Conservation (phyloP, 345 rosid species). For the Abelmoschus esculentus region DNA sequence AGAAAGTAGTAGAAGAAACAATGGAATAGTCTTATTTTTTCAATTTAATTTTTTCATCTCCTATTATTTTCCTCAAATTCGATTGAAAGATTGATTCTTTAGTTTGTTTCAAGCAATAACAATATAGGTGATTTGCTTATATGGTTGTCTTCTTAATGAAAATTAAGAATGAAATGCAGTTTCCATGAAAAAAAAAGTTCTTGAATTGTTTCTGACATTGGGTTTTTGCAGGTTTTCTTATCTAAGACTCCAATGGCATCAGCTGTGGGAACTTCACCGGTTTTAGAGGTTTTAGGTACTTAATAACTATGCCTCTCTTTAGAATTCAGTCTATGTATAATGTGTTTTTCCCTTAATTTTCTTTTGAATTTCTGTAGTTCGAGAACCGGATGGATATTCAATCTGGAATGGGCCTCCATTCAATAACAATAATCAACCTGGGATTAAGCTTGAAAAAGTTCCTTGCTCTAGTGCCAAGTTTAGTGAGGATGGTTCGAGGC, state of each 20-base stretch:
- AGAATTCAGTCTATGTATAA: slow-evolving; percentile 4
- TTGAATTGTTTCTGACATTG: background rate
- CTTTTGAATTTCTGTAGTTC: slow-evolving; percentile 28
- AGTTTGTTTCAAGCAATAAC: background rate
- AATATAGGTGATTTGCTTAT: background rate
- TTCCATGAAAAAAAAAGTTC: background rate
- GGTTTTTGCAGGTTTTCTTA: background rate
- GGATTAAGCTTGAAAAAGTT: slow-evolving; percentile 48
- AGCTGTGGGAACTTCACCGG: slow-evolving; percentile 35
- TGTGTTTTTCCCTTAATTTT: background rate
- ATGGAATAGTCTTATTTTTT: background rate
- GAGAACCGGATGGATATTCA: slow-evolving; percentile 65
- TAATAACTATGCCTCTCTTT: background rate
- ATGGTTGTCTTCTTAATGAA: background rate
- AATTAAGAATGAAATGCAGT: background rate
- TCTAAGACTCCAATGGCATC: slow-evolving; percentile 17
- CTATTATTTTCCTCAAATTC: background rate
- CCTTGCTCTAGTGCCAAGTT: slow-evolving; percentile 54
- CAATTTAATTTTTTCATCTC: background rate
- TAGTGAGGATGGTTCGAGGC: slow-evolving; percentile 66
- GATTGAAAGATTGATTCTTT: slow-evolving; percentile 1
- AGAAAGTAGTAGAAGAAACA: background rate
- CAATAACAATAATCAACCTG: slow-evolving; percentile 46
- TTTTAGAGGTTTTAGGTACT: slow-evolving; percentile 72
- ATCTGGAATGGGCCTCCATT: slow-evolving; percentile 93